Base-by-base conservation (phyloP, 2,329 filamentous ascomycete genomes). In the Aspergillus awamori region DNA sequence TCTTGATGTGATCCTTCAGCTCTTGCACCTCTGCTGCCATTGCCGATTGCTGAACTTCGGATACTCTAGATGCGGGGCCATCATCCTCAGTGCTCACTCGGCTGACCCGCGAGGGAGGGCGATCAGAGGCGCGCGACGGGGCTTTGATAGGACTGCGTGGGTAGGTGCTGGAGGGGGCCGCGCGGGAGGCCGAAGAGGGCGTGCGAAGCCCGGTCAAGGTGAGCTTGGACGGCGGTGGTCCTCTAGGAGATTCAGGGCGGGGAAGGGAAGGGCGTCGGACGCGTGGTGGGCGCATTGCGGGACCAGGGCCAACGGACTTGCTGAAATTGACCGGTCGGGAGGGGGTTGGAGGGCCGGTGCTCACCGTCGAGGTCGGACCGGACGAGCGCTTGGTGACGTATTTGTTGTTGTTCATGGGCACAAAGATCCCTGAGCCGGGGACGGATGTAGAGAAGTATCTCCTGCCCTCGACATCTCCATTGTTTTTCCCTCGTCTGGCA, bases 401-500 rank as follows among this genome's bases (percentile, higher is more conserved):
- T 65, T 77, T 83, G 36, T 91, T 91, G 75, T 96, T 95, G 74
- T 89, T 87, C 15, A 95, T 81, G 3, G 95, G 95, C 13, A 99
- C 84, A 74, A 99, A 99, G 71, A 99, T 98, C 63, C 95, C 95
- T 2, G 95, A 88, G 63, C 92, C 92, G 0, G 91, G 86, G 22
- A 89, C 79, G 3, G 84, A 84, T 10, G 95, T 97, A 38, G 82
- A 84, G 76, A 99, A 99, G 79, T 99, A 99, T 59, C 81, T 81
- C 61, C 81, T 82, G 43, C 94, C 95, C 69, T 98, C 94, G 58
- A 98, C 95, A 76, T 97, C 93, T 65, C 95, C 95, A 71, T 86
- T 96, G 74, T 99, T 99, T 83, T 99, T 99, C 36, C 95, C 95
- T 73, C 90, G 87, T 55, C 84, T 77, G 36, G 93, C 91, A 80